Percentiles rank a stretch among this genome's conserved stretches.
These are phyloP conservation scores for Polygonum maritimum DNA, from an alignment of 148 eudicot genomes.

Conservation along the genomic window DNA sequence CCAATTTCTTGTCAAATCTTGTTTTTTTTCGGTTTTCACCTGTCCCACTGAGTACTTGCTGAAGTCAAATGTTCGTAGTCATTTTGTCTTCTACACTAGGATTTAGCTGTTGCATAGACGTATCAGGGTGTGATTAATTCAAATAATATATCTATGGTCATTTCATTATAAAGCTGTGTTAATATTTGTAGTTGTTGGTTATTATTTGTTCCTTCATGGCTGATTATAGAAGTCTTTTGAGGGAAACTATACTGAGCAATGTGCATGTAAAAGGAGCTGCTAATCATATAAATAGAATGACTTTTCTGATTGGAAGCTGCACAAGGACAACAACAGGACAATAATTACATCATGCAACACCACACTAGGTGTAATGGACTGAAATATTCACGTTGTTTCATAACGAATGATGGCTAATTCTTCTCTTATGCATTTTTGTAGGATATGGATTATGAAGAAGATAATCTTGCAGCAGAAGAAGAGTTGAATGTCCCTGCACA, in stretches of 20 bases:
- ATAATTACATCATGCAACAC: background rate
- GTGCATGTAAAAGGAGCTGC: background rate
- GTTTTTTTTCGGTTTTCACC: background rate
- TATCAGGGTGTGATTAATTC: background rate
- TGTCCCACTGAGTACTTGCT: background rate
- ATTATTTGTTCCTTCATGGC: background rate
- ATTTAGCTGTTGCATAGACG: background rate
- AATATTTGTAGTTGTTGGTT: too few relatives aligned
- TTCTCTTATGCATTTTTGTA: slow-evolving; percentile 14
- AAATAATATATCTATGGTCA: background rate
- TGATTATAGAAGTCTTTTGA: background rate
- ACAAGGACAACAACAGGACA: background rate
- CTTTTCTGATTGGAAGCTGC: background rate
- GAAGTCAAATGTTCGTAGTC: background rate
- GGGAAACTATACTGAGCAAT: background rate
- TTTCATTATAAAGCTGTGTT: too few relatives aligned
- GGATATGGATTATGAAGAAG: slow-evolving; percentile 29
- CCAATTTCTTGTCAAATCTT: background rate
- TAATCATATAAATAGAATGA: background rate
- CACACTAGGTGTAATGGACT: background rate
- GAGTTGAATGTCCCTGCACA: slow-evolving; percentile 15
- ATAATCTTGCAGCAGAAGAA: slow-evolving; percentile 18
- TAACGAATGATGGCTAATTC: background rate
- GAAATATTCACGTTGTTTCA: background rate
- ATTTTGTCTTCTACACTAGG: background rate